Conservation (phyloP, 2,329 filamentous ascomycete species). For the Lecanosticta acicola region DNA sequence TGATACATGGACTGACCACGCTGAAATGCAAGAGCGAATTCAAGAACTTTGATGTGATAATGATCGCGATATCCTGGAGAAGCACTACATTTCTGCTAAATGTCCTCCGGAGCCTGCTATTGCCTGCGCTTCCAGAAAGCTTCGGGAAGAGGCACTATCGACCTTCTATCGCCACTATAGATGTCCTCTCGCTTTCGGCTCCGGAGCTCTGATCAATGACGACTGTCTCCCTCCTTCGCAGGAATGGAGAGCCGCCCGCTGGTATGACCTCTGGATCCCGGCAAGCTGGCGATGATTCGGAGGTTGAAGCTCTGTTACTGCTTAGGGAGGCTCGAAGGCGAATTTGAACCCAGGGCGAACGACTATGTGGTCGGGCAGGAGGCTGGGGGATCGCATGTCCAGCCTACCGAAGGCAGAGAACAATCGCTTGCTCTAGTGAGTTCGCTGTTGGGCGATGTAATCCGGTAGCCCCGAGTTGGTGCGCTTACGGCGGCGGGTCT, state of each 20-base stretch:
- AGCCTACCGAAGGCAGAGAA: slow-evolving; percentile 4
- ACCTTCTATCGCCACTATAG: slow-evolving; percentile 7
- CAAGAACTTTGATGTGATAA: slow-evolving; percentile 7
- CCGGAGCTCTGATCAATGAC: slow-evolving; percentile 3
- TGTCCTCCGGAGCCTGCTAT: slow-evolving; percentile 3
- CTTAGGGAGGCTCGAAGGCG: slow-evolving; percentile 3
- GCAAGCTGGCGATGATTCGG: slow-evolving; percentile 6
- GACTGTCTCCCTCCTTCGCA: slow-evolving; percentile 3
- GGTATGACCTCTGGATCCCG: slow-evolving; percentile 4
- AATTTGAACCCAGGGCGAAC: slow-evolving; percentile 2
- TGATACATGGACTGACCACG: no score
- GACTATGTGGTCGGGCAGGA: slow-evolving; percentile 1
- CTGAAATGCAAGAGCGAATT: slow-evolving; percentile 6
- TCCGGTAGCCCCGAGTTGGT: slow-evolving; percentile 1
- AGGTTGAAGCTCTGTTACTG: slow-evolving; percentile 6
- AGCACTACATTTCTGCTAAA: slow-evolving; percentile 4
- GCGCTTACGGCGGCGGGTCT: slow-evolving; percentile 1
- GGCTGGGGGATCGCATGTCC: slow-evolving; percentile 6
- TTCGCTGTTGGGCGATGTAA: neutral
- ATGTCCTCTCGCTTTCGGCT: slow-evolving; percentile 6
- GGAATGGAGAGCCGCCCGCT: slow-evolving; percentile 6
- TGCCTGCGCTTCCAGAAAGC: slow-evolving; percentile 4
- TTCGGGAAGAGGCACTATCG: slow-evolving; percentile 4
- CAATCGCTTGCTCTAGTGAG: slow-evolving; percentile 4
- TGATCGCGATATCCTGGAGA: slow-evolving; percentile 3